Conservation (phyloP, 768 basidiomycete species). For the Russula foetens region DNA sequence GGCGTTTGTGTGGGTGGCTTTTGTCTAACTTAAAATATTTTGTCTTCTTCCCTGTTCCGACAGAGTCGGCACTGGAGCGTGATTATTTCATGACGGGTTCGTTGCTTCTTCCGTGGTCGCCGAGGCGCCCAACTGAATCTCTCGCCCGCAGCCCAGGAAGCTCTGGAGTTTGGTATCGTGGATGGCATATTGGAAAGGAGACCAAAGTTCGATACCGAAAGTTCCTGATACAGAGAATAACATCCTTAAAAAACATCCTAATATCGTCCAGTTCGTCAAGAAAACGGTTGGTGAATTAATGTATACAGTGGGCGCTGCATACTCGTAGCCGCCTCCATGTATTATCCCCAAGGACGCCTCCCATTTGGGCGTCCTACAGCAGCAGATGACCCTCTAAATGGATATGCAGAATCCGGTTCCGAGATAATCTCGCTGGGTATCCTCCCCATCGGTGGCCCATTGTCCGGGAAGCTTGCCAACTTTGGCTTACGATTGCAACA, state of each 20-base stretch:
- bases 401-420: background rate
- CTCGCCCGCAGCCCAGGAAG: slow-evolving; percentile 61
- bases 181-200: slow-evolving; percentile 84
- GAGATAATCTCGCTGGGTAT: background rate
- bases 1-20: slow-evolving; percentile 15
- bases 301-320: background rate
- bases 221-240: slow-evolving; percentile 1
- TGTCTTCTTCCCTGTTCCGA: slow-evolving; percentile 18
- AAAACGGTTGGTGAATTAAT: background rate
- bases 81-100: slow-evolving; percentile 94
- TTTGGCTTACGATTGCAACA: background rate
- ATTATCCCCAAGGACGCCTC: background rate
- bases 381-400: background rate
- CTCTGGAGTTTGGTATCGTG: slow-evolving; percentile 85
- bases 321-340: background rate
- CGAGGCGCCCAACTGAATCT: slow-evolving; percentile 14
- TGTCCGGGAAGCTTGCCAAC: background rate
- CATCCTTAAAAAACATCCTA: background rate
- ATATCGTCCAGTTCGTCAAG: background rate
- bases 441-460: background rate
- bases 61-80: slow-evolving; percentile 84
- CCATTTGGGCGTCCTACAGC: background rate
- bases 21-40: slow-evolving; percentile 19
- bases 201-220: slow-evolving; percentile 40
- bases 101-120: slow-evolving; percentile 20